phyloP scores from a whole-genome alignment of 2,329 filamentous ascomycete genomes.

The Cladophialophora carrionii region DNA sequence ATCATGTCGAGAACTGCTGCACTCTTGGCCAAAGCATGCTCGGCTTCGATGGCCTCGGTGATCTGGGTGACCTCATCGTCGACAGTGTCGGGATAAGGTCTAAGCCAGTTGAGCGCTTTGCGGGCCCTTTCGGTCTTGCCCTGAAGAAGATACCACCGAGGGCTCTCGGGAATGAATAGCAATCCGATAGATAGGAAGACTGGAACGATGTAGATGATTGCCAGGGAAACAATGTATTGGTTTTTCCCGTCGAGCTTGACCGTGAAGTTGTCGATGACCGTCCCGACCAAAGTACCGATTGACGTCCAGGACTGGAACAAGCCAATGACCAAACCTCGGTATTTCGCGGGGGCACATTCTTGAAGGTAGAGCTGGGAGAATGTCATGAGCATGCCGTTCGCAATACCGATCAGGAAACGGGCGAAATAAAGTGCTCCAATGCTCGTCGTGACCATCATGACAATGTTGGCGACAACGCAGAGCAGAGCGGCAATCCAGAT shows the following conservation, averaged over 20 bases:
- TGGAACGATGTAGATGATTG: slow-evolving; percentile 42
- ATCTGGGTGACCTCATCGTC: slow-evolving; percentile 45
- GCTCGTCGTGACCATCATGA: slow-evolving; percentile 61
- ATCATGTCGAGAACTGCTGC: slow-evolving; percentile 54
- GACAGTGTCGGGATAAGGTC: slow-evolving; percentile 42
- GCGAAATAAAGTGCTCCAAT: slow-evolving; percentile 61
- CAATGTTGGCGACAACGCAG: slow-evolving; percentile 57
- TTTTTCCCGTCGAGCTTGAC: slow-evolving; percentile 41
- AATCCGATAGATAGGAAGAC: slow-evolving; percentile 39
- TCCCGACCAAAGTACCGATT: slow-evolving; percentile 48
- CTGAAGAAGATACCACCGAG: slow-evolving; percentile 42
- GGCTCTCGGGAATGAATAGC: slow-evolving; percentile 44
- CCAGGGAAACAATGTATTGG: slow-evolving; percentile 46
- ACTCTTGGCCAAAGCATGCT: slow-evolving; percentile 43
- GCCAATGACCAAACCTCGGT: slow-evolving; percentile 54
- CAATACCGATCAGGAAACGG: slow-evolving; percentile 59
- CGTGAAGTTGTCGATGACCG: slow-evolving; percentile 55
- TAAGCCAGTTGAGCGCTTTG: slow-evolving; percentile 45
- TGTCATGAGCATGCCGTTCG: slow-evolving; percentile 63
- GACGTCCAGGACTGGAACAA: slow-evolving; percentile 56
- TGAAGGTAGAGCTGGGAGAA: slow-evolving; percentile 58
- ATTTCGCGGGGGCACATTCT: slow-evolving; percentile 56
- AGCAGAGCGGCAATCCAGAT: slow-evolving; percentile 55
- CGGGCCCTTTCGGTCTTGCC: slow-evolving; percentile 41
- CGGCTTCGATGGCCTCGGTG: slow-evolving; percentile 43